These are phyloP conservation scores for Zygosaccharomyces rouxii DNA, from an alignment of 805 yeast species.

Conservation along the genomic window DNA sequence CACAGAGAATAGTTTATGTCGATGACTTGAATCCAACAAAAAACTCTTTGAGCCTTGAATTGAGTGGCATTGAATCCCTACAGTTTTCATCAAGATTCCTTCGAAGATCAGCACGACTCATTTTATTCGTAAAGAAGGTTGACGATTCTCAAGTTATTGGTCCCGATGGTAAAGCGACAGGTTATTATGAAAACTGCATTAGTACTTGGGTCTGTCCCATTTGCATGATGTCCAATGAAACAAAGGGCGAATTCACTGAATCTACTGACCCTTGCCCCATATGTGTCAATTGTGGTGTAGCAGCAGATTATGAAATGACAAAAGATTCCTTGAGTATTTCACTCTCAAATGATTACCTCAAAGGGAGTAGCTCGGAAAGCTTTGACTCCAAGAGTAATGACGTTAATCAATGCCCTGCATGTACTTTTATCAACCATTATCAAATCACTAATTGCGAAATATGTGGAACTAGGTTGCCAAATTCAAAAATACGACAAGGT, in stretches of 20 bases:
- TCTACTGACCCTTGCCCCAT: slow-evolving; percentile 35
- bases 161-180: slow-evolving; percentile 1
- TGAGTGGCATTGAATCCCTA: slow-evolving; percentile 39
- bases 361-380: not conserved
- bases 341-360: not conserved
- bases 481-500: slow-evolving; percentile 20
- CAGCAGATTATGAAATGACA: slow-evolving; percentile 38
- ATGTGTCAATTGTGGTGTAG: slow-evolving; percentile 64
- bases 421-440: slow-evolving; percentile 83
- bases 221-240: slow-evolving; percentile 45
- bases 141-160: slow-evolving; percentile 3
- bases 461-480: slow-evolving; percentile 61
- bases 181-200: slow-evolving; percentile 1
- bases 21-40: slow-evolving; percentile 44
- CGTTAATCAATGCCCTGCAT: slow-evolving; percentile 43
- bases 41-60: slow-evolving; percentile 45
- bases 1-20: slow-evolving; percentile 66
- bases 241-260: slow-evolving; percentile 21
- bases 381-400: not conserved
- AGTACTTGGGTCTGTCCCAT: slow-evolving; percentile 79
- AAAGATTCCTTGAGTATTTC: slow-evolving; percentile 29
- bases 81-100: slow-evolving; percentile 55
- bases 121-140: slow-evolving; percentile 35
- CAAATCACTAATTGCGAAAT: slow-evolving; percentile 76
- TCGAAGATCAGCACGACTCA: slow-evolving; percentile 76